These are phyloP conservation scores for Pestalotiopsis sp. DNA, from an alignment of 2,329 filamentous ascomycete genomes.

Conservation along the genomic window DNA sequence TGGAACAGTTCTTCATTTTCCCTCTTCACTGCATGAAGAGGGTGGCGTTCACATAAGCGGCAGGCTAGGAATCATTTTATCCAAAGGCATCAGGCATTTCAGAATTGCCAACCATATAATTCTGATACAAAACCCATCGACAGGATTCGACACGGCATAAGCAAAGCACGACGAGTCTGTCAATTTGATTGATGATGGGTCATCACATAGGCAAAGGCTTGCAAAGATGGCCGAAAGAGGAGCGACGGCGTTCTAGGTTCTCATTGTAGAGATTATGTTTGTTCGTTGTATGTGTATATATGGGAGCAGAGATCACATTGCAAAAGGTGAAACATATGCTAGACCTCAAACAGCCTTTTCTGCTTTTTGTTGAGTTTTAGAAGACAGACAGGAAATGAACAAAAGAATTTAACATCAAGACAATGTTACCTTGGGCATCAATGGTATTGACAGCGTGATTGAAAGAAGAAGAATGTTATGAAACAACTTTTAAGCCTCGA, in stretches of 20 bases:
- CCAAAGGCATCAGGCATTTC: background rate
- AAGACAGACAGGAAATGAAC: background rate
- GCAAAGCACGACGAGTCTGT: background rate
- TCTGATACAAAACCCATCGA: background rate
- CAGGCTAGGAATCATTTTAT: background rate
- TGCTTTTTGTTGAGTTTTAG: slow-evolving; percentile 1
- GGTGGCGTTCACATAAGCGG: background rate
- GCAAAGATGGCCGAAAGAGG: background rate
- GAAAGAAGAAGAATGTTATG: no score
- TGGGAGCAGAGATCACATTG: background rate
- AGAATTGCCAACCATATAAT: background rate
- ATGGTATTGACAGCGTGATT: no score
- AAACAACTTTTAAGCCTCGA: no score
- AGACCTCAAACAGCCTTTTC: background rate
- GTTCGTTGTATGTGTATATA: slow-evolving; percentile 9
- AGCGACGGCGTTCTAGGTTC: background rate
- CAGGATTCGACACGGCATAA: background rate
- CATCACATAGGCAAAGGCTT: background rate
- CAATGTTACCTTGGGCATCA: background rate
- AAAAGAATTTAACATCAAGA: background rate
- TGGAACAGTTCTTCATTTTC: background rate
- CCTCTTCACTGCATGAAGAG: background rate
- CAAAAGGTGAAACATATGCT: slow-evolving; percentile 1
- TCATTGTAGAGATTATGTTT: background rate
- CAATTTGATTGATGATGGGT: background rate